phyloP scores from a whole-genome alignment of 345 rosid species.

The Rhodamnia argentea region DNA sequence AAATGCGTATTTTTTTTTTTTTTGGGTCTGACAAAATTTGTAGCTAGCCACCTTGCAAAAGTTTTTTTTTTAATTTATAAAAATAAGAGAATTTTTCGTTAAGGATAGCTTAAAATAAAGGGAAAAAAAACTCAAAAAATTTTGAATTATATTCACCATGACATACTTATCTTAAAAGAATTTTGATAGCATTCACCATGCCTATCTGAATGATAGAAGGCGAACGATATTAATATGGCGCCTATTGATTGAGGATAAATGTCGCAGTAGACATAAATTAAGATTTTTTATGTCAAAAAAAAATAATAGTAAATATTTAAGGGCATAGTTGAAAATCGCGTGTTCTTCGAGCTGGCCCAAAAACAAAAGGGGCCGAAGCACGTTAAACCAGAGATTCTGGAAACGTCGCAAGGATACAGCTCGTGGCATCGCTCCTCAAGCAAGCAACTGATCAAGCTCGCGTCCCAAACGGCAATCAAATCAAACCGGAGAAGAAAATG shows the following conservation, averaged over 20 bases:
- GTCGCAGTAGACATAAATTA: no score
- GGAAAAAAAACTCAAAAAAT: no score
- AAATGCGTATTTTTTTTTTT: neutral
- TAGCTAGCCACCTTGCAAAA: neutral
- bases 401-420: neutral
- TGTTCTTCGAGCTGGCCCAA: neutral
- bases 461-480: neutral
- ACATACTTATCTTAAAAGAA: no score
- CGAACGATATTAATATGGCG: no score
- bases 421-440: neutral
- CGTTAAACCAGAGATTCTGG: neutral
- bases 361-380: neutral
- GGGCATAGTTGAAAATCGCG: neutral
- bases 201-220: no score
- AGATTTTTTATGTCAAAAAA: no score
- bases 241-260: no score
- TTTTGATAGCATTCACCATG: no score
- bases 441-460: neutral
- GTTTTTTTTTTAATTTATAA: neutral
- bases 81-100: neutral
- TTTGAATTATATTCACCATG: no score
- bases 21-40: no score
- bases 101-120: neutral
- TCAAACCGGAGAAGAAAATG: constrained; percentile 18
- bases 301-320: no score